Conservation (phyloP, 805 yeast genomes). For the Starmera quercuum region DNA sequence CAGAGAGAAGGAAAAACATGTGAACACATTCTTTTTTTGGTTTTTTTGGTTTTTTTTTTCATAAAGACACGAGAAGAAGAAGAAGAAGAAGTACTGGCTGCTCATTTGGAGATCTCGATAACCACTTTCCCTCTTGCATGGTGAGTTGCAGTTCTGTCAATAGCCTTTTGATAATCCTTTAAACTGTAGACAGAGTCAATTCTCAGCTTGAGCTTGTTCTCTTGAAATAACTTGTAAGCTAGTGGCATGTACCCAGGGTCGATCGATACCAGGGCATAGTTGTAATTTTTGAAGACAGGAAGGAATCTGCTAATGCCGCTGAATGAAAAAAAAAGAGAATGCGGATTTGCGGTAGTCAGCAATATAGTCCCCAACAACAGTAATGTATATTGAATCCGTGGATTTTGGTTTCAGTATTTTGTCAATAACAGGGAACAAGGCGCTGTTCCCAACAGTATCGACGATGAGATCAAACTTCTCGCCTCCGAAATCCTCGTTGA, state of each 20-base stretch:
- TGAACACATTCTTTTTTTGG: neutral
- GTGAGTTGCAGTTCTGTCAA: slow-evolving; percentile 36
- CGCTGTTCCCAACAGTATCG: slow-evolving; percentile 58
- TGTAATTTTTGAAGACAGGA: slow-evolving; percentile 12
- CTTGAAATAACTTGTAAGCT: slow-evolving; percentile 28
- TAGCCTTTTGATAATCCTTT: slow-evolving; percentile 42
- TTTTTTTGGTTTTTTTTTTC: neutral
- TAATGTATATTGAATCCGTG: slow-evolving; percentile 41
- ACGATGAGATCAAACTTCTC: slow-evolving; percentile 52
- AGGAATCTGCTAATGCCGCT: slow-evolving; percentile 7
- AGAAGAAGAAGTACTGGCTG: neutral
- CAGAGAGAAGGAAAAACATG: too few relatives aligned
- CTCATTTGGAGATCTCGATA: slow-evolving; percentile 6
- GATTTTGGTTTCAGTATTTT: slow-evolving; percentile 36
- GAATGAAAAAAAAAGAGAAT: slow-evolving; percentile 4
- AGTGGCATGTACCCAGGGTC: slow-evolving; percentile 20
- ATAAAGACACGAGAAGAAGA: neutral
- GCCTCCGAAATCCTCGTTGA: slow-evolving; percentile 20
- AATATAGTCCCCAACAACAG: slow-evolving; percentile 51
- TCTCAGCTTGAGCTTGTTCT: slow-evolving; percentile 33
- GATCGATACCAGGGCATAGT: slow-evolving; percentile 18
- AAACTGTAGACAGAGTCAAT: slow-evolving; percentile 50
- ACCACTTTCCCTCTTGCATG: slow-evolving; percentile 60
- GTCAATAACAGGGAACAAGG: slow-evolving; percentile 35
- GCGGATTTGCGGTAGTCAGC: slow-evolving; percentile 17